These are phyloP conservation scores for Colletotrichum navitas DNA, from an alignment of 2,329 filamentous ascomycete genomes.

Conservation along the genomic window DNA sequence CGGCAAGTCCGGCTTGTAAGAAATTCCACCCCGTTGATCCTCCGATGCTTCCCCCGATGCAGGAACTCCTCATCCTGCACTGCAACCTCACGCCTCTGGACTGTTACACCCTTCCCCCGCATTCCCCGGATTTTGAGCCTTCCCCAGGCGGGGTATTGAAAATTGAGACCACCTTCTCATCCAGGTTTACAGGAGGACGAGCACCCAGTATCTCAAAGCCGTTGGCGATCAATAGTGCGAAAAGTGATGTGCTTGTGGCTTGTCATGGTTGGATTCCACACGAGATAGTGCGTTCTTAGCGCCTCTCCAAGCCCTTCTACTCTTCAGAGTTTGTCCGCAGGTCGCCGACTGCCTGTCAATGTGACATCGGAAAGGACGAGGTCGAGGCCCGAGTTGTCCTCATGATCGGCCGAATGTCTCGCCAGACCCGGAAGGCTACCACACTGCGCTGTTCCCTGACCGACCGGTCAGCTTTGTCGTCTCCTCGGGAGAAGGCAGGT, in stretches of 20 bases:
- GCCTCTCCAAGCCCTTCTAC: neutral
- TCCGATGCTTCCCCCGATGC: constrained; percentile 28
- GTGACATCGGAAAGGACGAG: constrained; percentile 8
- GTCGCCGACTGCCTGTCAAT: neutral
- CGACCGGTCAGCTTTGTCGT: neutral
- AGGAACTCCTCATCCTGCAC: constrained; percentile 28
- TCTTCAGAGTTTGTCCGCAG: neutral
- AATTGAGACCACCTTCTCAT: neutral
- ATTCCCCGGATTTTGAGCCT: constrained; percentile 33
- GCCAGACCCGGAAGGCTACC: neutral
- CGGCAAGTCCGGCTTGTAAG: constrained; percentile 1
- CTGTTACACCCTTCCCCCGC: constrained; percentile 13
- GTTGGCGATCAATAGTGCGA: neutral
- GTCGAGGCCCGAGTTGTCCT: neutral
- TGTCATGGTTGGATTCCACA: neutral
- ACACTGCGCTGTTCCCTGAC: neutral
- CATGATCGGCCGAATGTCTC: neutral
- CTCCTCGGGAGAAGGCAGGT: neutral
- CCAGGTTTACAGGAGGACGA: neutral
- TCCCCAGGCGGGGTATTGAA: constrained; percentile 1
- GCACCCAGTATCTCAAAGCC: neutral
- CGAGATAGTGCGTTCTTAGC: neutral
- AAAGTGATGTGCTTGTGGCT: neutral
- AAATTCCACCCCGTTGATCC: neutral
- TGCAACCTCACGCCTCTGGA: constrained; percentile 20